Evolutionary conservation across 1,284 basidiomycete genomes (phyloP).

Genomic region (Xanthoconium separans): DNA sequence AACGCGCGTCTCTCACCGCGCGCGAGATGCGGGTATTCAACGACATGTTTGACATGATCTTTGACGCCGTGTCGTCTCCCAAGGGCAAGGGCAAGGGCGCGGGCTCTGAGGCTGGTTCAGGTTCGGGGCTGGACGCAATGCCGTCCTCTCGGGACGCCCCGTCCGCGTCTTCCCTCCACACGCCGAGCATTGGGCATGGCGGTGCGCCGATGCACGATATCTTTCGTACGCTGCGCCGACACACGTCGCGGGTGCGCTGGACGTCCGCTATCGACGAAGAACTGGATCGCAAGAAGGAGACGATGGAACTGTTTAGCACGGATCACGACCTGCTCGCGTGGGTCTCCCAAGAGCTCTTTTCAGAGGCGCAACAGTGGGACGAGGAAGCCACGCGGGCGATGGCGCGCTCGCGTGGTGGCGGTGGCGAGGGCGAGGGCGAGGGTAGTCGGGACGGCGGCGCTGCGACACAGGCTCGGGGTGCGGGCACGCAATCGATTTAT

Average conservation of each 20-base stretch:
- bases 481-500: constrained; percentile 63
- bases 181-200: constrained; percentile 16
- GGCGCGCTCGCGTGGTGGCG: neutral
- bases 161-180: constrained; percentile 4
- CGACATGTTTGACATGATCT: constrained; percentile 72
- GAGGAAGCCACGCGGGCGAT: constrained; percentile 42
- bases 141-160: neutral
- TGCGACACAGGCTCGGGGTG: constrained; percentile 11
- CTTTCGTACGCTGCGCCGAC: constrained; percentile 44
- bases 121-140: too few relatives aligned
- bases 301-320: constrained; percentile 66
- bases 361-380: constrained; percentile 49
- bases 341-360: constrained; percentile 73
- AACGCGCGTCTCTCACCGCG: constrained; percentile 63
- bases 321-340: constrained; percentile 77
- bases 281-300: constrained; percentile 75
- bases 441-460: neutral
- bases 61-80: constrained; percentile 49
- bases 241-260: constrained; percentile 49
- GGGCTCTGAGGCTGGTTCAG: neutral
- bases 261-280: constrained; percentile 52
- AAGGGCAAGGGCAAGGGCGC: constrained; percentile 11
- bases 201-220: constrained; percentile 28
- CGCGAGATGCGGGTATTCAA: constrained; percentile 64
- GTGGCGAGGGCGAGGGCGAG: neutral